A percentile compares a stretch with the other conserved stretches of the same genome.
Conservation (phyloP, 1,284 basidiomycete genomes). For the Ustilago cynodontis region DNA sequence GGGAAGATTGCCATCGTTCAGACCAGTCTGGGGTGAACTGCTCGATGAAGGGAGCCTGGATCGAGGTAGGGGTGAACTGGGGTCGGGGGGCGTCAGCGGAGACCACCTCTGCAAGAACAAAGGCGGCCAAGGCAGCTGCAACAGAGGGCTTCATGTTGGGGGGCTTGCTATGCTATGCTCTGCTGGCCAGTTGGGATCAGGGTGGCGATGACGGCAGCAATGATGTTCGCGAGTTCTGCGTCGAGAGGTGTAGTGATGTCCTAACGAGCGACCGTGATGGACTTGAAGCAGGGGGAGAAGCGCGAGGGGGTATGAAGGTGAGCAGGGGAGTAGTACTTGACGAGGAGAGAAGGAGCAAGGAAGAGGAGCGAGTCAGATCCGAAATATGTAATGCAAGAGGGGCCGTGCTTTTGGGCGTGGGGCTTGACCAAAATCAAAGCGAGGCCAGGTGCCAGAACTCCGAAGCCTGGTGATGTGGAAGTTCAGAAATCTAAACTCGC, state of each 20-base stretch:
- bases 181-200: neutral
- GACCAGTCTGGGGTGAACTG: slow-evolving; percentile 94
- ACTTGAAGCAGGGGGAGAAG: neutral
- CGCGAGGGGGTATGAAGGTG: neutral
- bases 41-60: slow-evolving; percentile 95
- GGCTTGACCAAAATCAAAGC: slow-evolving; percentile 5
- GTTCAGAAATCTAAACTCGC: slow-evolving; percentile 4
- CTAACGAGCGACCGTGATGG: slow-evolving; percentile 4
- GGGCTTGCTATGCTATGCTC: neutral
- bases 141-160: slow-evolving; percentile 42
- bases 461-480: slow-evolving; percentile 45
- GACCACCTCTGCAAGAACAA: slow-evolving; percentile 43
- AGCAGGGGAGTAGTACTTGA: slow-evolving; percentile 10
- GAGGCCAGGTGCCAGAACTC: slow-evolving; percentile 11
- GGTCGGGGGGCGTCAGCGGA: slow-evolving; percentile 39
- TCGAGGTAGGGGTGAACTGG: slow-evolving; percentile 77
- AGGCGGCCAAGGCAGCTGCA: slow-evolving; percentile 47
- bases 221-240: neutral
- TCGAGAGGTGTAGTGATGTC: neutral
- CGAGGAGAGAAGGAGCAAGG: neutral
- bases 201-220: neutral
- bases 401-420: slow-evolving; percentile 31
- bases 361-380: neutral
- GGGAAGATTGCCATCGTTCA: slow-evolving; percentile 92
- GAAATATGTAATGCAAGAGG: slow-evolving; percentile 21